Conservation (phyloP, 2,329 filamentous ascomycete species). For the Ceratocystis diversiconidia region DNA sequence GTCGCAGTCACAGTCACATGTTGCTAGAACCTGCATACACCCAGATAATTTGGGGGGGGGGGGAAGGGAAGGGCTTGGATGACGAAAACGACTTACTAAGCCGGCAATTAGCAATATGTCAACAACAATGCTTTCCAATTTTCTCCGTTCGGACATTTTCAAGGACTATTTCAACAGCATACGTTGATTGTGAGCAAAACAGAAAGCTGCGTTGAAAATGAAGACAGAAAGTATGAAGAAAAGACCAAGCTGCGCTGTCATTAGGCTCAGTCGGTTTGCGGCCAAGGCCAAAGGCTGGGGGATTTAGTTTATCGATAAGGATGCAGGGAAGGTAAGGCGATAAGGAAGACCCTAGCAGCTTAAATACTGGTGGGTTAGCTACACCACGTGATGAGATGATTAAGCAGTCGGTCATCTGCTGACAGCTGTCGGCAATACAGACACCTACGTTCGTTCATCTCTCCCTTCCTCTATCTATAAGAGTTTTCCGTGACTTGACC, state of each 20-base stretch:
- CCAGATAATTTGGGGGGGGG: background rate
- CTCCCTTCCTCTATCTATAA: too few relatives aligned
- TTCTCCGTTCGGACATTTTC: constrained; percentile 19
- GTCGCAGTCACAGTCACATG: constrained; percentile 1
- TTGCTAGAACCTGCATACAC: background rate
- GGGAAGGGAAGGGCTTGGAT: background rate
- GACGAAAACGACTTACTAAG: constrained; percentile 14
- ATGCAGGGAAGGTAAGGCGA: background rate
- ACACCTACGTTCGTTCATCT: background rate
- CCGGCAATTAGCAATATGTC: constrained; percentile 19
- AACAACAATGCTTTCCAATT: constrained; percentile 19
- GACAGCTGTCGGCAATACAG: background rate
- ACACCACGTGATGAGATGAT: background rate
- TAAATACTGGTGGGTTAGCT: background rate
- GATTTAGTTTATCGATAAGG: background rate
- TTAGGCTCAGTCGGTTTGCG: constrained; percentile 1
- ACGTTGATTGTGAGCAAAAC: background rate
- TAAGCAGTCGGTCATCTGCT: background rate
- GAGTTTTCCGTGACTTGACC: too few relatives aligned
- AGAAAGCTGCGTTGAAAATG: background rate
- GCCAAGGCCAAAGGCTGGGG: constrained; percentile 3
- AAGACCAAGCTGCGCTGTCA: background rate
- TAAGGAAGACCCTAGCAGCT: background rate
- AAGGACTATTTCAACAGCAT: background rate
- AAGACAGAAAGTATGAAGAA: background rate